Percentiles rank a stretch among this genome's conserved stretches.
These are phyloP conservation scores for Phylloporus arenicola DNA, from an alignment of 768 basidiomycete genomes.

Conservation along the genomic window DNA sequence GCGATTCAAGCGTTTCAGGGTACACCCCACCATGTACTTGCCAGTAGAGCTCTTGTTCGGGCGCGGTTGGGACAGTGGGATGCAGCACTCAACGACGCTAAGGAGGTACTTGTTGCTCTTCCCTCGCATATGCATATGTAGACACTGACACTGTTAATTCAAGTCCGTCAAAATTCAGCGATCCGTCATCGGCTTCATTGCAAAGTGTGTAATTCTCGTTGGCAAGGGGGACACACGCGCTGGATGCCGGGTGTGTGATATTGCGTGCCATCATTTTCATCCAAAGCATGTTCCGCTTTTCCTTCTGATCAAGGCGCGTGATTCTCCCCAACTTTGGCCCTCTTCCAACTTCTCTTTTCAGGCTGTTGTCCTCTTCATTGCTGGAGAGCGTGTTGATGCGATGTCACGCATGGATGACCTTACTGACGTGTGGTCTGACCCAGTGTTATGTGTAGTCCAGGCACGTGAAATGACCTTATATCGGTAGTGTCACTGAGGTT, in stretches of 20 bases:
- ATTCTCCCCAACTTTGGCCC: background rate
- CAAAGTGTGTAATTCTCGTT: background rate
- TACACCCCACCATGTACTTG: background rate
- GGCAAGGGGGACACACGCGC: background rate
- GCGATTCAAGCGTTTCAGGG: too few species aligned
- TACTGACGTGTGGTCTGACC: background rate
- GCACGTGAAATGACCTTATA: background rate
- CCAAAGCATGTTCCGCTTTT: background rate
- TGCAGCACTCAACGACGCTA: background rate
- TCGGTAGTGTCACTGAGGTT: background rate
- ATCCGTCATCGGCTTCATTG: background rate
- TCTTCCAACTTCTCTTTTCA: background rate
- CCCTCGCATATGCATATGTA: background rate
- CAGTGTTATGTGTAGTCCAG: background rate
- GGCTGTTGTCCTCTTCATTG: background rate
- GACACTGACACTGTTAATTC: background rate
- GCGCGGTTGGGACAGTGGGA: background rate
- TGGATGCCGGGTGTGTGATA: background rate
- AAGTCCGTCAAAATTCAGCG: background rate
- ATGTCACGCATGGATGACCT: background rate
- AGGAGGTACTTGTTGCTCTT: background rate
- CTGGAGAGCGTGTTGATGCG: background rate
- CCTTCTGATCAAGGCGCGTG: background rate
- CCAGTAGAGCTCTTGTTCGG: background rate
- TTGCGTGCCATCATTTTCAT: background rate